Evolutionary conservation across 768 basidiomycete species (phyloP).

Genomic region (Lactarius sanguifluus): DNA sequence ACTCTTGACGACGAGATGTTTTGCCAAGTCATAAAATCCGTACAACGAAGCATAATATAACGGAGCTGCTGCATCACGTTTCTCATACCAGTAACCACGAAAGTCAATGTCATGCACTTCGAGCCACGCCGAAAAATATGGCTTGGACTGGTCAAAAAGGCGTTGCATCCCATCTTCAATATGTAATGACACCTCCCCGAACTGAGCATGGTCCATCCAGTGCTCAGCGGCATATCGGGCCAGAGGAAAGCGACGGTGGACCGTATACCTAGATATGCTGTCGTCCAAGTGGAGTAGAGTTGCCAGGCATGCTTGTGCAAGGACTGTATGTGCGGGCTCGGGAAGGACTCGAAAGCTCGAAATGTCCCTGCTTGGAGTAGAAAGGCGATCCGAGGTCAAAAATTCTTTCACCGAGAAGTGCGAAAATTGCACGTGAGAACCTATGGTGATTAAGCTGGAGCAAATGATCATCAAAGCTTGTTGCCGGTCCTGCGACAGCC

Average conservation of each 20-base stretch:
- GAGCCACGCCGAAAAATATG: neutral
- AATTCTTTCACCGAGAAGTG: neutral
- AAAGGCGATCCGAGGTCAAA: neutral
- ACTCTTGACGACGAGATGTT: neutral
- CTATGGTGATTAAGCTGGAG: neutral
- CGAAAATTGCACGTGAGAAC: neutral
- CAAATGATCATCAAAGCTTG: neutral
- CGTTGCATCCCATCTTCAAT: neutral
- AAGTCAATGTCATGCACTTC: neutral
- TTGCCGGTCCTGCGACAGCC: neutral
- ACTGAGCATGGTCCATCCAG: neutral
- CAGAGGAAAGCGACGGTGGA: neutral
- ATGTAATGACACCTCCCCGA: neutral
- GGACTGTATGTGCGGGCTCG: neutral
- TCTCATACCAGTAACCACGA: rapidly evolving
- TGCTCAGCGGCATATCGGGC: neutral
- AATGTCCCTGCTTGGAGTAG: neutral
- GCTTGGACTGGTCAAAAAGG: neutral
- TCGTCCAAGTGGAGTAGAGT: neutral
- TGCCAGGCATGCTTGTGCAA: neutral
- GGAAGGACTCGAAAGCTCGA: neutral
- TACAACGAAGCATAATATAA: neutral
- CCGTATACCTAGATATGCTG: neutral
- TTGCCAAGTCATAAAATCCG: neutral
- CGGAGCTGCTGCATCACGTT: neutral